Evolutionary conservation across 1,139 yeast genomes (phyloP).

Genomic region (Tardiomyces digboiensis): DNA sequence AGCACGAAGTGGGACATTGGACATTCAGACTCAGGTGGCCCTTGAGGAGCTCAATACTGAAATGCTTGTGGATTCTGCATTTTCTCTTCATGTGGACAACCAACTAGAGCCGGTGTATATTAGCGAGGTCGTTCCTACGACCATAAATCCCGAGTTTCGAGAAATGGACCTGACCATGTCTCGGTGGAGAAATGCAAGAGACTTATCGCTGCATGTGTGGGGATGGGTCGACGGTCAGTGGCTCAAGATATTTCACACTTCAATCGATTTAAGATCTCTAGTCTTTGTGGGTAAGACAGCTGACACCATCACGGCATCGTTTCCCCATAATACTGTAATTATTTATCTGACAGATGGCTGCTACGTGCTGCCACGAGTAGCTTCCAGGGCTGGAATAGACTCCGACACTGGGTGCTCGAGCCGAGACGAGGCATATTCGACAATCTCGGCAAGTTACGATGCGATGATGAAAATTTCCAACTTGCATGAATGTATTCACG

Average conservation of each 20-base stretch:
- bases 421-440: constrained; percentile 1
- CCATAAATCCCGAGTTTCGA: constrained; percentile 29
- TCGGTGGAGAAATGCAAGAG: neutral
- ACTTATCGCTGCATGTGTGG: neutral
- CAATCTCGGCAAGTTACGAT: constrained; percentile 11
- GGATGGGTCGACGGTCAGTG: neutral
- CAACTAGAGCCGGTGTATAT: constrained; percentile 30
- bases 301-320: constrained; percentile 11
- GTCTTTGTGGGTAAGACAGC: constrained; percentile 16
- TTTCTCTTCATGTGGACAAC: constrained; percentile 27
- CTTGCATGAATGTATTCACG: constrained; percentile 33
- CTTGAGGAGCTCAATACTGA: constrained; percentile 22
- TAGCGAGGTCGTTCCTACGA: constrained; percentile 28
- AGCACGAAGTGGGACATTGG: neutral
- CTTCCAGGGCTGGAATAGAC: constrained; percentile 2
- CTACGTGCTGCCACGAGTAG: constrained; percentile 19
- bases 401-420: constrained; percentile 5
- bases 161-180: constrained; percentile 20
- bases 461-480: constrained; percentile 38
- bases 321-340: constrained; percentile 26
- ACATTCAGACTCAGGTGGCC: neutral
- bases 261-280: constrained; percentile 11
- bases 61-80: constrained; percentile 28
- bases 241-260: neutral
- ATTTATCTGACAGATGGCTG: constrained; percentile 32